phyloP scores from a whole-genome alignment of 148 eudicot species.

The Pharnaceum exiguum region DNA sequence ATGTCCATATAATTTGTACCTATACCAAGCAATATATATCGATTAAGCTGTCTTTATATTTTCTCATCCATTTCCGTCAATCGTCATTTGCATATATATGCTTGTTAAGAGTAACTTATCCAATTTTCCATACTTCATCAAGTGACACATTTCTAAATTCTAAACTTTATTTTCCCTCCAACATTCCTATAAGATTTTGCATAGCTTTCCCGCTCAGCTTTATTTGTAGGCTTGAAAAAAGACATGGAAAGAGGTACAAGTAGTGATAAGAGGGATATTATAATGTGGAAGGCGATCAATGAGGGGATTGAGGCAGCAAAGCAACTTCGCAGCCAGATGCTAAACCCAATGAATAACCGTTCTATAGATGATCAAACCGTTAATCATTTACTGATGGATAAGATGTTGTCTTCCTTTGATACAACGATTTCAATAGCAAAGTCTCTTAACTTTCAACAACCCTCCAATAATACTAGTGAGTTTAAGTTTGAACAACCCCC shows the following conservation, averaged over 20 bases:
- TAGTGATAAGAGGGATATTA: slow-evolving; percentile 22
- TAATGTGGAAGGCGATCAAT: slow-evolving; percentile 42
- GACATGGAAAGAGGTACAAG: slow-evolving; percentile 26
- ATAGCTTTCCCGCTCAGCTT: not conserved
- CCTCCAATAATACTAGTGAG: not conserved
- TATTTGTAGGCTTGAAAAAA: too few species aligned
- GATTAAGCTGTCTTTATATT: too few species aligned
- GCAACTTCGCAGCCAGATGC: slow-evolving; percentile 36
- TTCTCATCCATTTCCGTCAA: too few species aligned
- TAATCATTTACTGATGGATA: slow-evolving; percentile 29
- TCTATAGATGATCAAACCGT: slow-evolving; percentile 21
- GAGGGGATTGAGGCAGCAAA: slow-evolving; percentile 53
- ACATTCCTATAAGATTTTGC: not conserved
- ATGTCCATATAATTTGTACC: too few species aligned
- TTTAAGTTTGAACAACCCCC: slow-evolving; percentile 4
- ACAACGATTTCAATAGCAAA: slow-evolving; percentile 41
- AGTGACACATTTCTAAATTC: too few species aligned
- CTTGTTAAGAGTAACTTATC: too few species aligned
- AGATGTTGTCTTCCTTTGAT: slow-evolving; percentile 50
- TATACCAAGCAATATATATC: too few species aligned
- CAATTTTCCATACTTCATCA: too few species aligned
- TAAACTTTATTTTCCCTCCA: too few species aligned
- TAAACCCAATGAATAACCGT: not conserved
- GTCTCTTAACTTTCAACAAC: not conserved
- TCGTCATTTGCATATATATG: too few species aligned